Evolutionary conservation across 768 basidiomycete species (phyloP).

Genomic region (Lactarius hatsudake): DNA sequence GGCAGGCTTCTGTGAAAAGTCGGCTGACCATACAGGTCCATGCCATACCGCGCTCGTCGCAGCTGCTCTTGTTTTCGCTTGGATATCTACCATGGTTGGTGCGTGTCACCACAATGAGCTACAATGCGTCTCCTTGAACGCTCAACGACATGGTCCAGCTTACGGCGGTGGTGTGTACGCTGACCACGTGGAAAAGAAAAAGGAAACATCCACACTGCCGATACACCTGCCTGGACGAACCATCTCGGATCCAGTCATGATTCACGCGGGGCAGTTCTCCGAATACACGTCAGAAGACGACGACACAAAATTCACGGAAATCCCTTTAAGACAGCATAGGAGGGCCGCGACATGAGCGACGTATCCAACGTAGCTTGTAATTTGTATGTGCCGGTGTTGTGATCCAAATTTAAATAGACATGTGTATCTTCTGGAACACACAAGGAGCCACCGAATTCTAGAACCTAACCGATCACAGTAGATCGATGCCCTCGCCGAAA

Average conservation of each 20-base stretch:
- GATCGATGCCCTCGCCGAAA: neutral
- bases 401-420: neutral
- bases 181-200: constrained; percentile 4
- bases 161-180: neutral
- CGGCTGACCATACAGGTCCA: neutral
- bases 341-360: neutral
- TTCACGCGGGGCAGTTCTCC: constrained; percentile 10
- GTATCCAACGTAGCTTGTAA: neutral
- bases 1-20: neutral
- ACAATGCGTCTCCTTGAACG: neutral
- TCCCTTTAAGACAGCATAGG: neutral
- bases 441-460: neutral
- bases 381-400: neutral
- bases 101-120: neutral
- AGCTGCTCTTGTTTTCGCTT: constrained; percentile 9
- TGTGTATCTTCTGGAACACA: neutral
- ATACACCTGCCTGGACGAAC: neutral
- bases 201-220: constrained; percentile 9
- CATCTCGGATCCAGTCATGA: constrained; percentile 10
- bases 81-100: constrained; percentile 9
- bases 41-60: constrained; percentile 10
- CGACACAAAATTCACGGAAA: neutral
- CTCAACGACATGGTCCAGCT: constrained; percentile 4
- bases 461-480: neutral
- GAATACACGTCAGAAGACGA: neutral